Evolutionary conservation across 345 rosid species (phyloP).

Genomic region (Lagerstroemia speciosa): DNA sequence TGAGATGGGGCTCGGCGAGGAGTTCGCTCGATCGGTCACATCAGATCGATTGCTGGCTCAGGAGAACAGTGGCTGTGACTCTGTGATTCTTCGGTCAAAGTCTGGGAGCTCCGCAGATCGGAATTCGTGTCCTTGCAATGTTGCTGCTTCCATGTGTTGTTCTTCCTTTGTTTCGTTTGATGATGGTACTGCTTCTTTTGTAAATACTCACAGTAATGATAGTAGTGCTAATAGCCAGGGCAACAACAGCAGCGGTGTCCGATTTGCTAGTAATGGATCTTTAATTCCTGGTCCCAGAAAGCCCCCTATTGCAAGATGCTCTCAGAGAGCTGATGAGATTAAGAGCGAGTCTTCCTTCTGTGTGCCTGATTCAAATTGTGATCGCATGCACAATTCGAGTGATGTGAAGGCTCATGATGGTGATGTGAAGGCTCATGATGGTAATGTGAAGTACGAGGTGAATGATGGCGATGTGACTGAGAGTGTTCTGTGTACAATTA

Average conservation of each 20-base stretch:
- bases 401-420: constrained; percentile 15
- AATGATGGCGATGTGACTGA: constrained; percentile 18
- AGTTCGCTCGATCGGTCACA: constrained; percentile 7
- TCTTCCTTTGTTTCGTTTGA: not conserved
- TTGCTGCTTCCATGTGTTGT: constrained; percentile 5
- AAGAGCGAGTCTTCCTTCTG: constrained; percentile 11
- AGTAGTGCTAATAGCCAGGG: not conserved
- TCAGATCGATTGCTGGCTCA: constrained; percentile 6
- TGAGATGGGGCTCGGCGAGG: constrained; percentile 26
- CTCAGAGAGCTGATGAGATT: constrained; percentile 16
- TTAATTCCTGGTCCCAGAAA: constrained; percentile 16
- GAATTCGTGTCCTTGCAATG: constrained; percentile 3
- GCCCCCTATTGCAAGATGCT: constrained; percentile 18
- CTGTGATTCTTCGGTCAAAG: constrained; percentile 22
- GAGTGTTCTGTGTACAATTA: constrained; percentile 47
- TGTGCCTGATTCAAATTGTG: constrained; percentile 22
- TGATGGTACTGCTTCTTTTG: constrained; percentile 8
- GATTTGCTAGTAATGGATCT: constrained; percentile 9
- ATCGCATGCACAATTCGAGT: constrained; percentile 14
- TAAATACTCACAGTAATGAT: constrained; percentile 6
- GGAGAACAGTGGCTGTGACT: constrained; percentile 8
- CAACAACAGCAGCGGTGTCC: not conserved
- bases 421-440: constrained; percentile 17
- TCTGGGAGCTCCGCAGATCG: constrained; percentile 20
- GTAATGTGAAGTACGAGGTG: constrained; percentile 24